These are phyloP conservation scores for Tremella yokohamensis DNA, from an alignment of 768 basidiomycete species.

Conservation along the genomic window DNA sequence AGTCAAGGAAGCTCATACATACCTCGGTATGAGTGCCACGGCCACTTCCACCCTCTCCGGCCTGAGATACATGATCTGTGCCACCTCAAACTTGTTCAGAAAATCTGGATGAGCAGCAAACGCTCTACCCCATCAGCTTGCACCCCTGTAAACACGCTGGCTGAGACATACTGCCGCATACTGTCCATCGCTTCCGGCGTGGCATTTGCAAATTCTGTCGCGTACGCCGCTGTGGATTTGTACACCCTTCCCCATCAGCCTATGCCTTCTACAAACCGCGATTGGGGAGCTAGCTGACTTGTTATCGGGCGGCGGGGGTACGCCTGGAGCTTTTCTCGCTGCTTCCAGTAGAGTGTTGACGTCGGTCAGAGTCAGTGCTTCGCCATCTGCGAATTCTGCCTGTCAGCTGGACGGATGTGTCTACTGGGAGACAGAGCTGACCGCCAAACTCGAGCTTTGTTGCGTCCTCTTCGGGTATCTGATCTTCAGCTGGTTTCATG, in stretches of 20 bases:
- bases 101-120: constrained; percentile 31
- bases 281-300: constrained; percentile 27
- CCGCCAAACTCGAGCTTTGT: constrained; percentile 48
- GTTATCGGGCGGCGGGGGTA: constrained; percentile 42
- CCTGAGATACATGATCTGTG: constrained; percentile 45
- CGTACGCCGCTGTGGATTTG: constrained; percentile 40
- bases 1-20: constrained; percentile 8
- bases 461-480: constrained; percentile 45
- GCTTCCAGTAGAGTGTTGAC: constrained; percentile 29
- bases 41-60: constrained; percentile 41
- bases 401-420: not conserved
- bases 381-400: constrained; percentile 43
- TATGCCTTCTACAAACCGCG: not conserved
- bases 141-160: not conserved
- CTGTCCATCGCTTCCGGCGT: constrained; percentile 27
- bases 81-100: constrained; percentile 46
- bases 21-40: constrained; percentile 45
- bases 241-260: constrained; percentile 33
- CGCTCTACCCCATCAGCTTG: constrained; percentile 18
- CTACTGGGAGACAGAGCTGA: constrained; percentile 13
- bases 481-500: not conserved
- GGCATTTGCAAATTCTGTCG: constrained; percentile 40
- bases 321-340: constrained; percentile 27
- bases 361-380: constrained; percentile 42
- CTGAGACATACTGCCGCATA: constrained; percentile 38